Percentiles rank a stretch among this genome's conserved stretches.
phyloP scores from a whole-genome alignment of 176 grass and related monocot species.

The Oryza brachyantha region DNA sequence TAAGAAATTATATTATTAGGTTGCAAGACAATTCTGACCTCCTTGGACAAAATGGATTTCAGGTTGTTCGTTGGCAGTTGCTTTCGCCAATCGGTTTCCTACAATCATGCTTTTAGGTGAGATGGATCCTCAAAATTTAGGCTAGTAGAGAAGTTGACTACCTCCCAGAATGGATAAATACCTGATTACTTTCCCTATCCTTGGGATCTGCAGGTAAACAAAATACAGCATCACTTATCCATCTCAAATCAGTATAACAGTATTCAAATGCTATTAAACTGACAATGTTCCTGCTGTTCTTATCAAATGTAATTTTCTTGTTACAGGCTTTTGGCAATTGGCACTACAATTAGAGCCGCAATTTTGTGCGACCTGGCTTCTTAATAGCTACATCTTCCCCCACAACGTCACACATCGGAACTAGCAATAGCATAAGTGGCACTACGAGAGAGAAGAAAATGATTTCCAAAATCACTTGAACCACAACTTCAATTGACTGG shows the following conservation, averaged over 20 bases:
- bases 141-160: background rate
- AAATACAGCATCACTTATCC: conserved; percentile 2
- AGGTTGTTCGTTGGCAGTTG: conserved; percentile 54
- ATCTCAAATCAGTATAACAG: conserved; percentile 4
- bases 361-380: background rate
- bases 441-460: background rate
- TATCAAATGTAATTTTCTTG: background rate
- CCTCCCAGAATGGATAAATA: conserved; percentile 25
- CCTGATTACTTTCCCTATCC: conserved; percentile 50
- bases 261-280: background rate
- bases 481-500: background rate
- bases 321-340: background rate
- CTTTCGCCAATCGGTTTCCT: conserved; percentile 65
- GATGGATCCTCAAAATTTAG: conserved; percentile 7
- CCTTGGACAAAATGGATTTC: conserved; percentile 83
- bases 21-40: conserved; percentile 46
- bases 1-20: background rate
- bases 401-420: background rate
- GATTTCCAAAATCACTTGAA: background rate
- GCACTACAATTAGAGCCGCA: background rate
- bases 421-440: background rate
- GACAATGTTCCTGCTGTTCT: background rate
- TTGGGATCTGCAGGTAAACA: conserved; percentile 58
- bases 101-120: conserved; percentile 29
- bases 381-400: background rate